Evolutionary conservation across 495 filamentous ascomycete species (phyloP), one percentile per base, ranked within the genome.

Genomic region (Cryomyces antarcticus): DNA sequence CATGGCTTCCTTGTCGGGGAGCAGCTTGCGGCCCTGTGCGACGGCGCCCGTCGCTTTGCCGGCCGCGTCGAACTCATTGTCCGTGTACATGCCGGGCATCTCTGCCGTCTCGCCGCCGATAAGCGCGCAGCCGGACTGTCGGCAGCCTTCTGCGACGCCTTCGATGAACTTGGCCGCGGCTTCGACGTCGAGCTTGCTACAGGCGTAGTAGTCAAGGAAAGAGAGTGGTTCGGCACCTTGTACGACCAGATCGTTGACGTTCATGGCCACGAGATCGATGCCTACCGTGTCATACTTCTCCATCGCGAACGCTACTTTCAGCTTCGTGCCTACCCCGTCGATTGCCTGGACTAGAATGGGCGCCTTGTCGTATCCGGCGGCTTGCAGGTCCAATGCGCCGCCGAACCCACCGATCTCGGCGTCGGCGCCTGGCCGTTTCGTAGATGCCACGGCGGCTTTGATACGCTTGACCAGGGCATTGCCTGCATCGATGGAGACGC

Each of bases 261-360:
- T 93, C 92, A 96, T 96, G 48, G 89, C 89, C 2, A 96, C 92
- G 9, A 97, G 71, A 57, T 97, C 89, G 52, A 96, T 83, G 48
- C 60, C 88, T 9, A 96, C 85, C 5, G 84, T 93, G 60, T 82
- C 75, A 62, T 94, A 87, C 62, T 93, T 82, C 41, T 74, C 69
- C 53, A 88, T 78, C 4, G 75, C 72, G 54, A 89, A 85, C 6
- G 89, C 92, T 51, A 96, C 81, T 65, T 86, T 88, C 47, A 95
- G 76, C 64, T 96, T 96, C 29, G 89, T 97, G 35, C 89, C 89
- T 12, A 97, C 82, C 42, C 89, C 89, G 58, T 97, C 92, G 47
- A 94, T 95, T 36, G 82, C 87, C 36, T 80, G 79, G 30, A 96
- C 80, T 36, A 95, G 62, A 28, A 81, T 78, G 2, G 89, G 87